Evolutionary conservation across 2,329 filamentous ascomycete species (phyloP).

Genomic region (Apiospora malaysiana): DNA sequence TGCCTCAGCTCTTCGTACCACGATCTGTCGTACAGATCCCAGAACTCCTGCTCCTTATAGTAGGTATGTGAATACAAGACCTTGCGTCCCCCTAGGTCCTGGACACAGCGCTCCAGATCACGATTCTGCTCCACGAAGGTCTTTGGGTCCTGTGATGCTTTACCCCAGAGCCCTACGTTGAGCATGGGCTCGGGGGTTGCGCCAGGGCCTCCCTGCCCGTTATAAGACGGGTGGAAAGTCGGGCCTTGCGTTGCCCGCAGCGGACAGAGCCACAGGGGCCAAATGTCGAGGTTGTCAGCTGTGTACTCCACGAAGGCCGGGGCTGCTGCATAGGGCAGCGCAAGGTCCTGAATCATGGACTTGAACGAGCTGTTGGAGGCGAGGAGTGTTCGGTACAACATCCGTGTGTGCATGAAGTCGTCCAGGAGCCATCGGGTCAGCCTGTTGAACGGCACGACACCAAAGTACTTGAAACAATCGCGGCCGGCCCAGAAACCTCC

Average conservation of each 20-base stretch:
- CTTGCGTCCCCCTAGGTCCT: slow-evolving; percentile 76
- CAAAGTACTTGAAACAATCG: slow-evolving; percentile 71
- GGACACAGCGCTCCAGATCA: slow-evolving; percentile 72
- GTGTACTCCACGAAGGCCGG: slow-evolving; percentile 62
- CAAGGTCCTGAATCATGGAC: slow-evolving; percentile 73
- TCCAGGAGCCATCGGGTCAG: slow-evolving; percentile 72
- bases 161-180: slow-evolving; percentile 80
- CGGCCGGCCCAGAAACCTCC: slow-evolving; percentile 76
- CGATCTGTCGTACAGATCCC: slow-evolving; percentile 63
- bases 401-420: slow-evolving; percentile 75
- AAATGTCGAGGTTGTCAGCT: slow-evolving; percentile 55
- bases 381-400: slow-evolving; percentile 76
- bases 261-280: slow-evolving; percentile 66
- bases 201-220: slow-evolving; percentile 8
- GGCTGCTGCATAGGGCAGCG: slow-evolving; percentile 58
- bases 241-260: slow-evolving; percentile 55
- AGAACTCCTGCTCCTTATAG: slow-evolving; percentile 75
- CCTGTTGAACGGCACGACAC: slow-evolving; percentile 66
- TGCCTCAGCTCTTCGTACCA: slow-evolving; percentile 69
- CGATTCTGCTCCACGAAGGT: slow-evolving; percentile 73
- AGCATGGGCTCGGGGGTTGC: slow-evolving; percentile 49
- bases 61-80: slow-evolving; percentile 89
- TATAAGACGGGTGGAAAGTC: slow-evolving; percentile 62
- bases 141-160: slow-evolving; percentile 61
- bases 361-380: slow-evolving; percentile 67